Evolutionary conservation across 176 grass and related monocot genomes (phyloP).

Genomic region (Ensete ventricosum): DNA sequence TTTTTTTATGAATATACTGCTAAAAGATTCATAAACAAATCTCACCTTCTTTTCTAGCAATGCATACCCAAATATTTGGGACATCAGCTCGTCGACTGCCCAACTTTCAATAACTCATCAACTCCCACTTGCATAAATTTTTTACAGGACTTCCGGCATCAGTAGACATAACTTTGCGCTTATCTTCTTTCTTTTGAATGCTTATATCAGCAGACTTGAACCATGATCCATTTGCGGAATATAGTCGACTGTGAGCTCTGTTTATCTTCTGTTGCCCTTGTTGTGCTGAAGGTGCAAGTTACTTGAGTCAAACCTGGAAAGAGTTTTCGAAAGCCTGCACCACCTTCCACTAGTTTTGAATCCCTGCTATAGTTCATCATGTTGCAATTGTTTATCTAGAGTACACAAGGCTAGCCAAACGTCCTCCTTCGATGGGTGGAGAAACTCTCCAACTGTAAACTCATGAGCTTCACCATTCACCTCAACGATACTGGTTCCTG

Average conservation of each 20-base stretch:
- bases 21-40: no score
- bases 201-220: background rate
- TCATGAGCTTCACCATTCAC: conserved; percentile 30
- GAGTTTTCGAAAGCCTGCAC: background rate
- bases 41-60: no score
- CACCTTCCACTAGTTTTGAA: background rate
- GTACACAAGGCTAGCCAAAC: conserved; percentile 16
- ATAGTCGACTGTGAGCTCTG: background rate
- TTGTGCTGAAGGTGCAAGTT: conserved; percentile 8
- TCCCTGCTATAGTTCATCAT: conserved; percentile 21
- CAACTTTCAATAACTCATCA: no score
- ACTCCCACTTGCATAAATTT: no score
- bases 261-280: background rate
- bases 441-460: conserved; percentile 33
- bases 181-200: no score
- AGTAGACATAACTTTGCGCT: no score
- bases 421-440: conserved; percentile 23
- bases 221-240: no score
- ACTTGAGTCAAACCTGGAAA: background rate
- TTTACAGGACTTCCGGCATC: no score
- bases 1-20: no score
- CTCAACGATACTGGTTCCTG: conserved; percentile 33
- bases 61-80: no score
- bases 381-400: conserved; percentile 31
- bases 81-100: no score